These are phyloP conservation scores for Pseudogymnoascus sp. DNA, from an alignment of 2,329 filamentous ascomycete genomes.

Conservation along the genomic window DNA sequence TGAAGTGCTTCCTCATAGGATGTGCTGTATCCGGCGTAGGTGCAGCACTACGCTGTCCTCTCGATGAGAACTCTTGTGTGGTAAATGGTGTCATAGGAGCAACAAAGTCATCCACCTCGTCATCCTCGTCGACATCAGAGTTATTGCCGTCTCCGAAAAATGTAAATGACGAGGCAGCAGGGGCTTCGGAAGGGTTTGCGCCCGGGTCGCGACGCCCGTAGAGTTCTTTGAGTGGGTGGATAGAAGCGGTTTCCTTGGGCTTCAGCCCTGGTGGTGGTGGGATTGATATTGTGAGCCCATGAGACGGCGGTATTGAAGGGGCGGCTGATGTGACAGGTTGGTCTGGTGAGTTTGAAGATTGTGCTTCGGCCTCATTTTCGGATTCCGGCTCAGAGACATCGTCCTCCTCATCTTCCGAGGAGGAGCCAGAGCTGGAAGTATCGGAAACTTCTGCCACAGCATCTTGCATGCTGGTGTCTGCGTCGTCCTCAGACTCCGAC, in stretches of 20 bases:
- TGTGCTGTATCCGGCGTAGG: conserved; percentile 92
- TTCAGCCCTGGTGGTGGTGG: conserved; percentile 38
- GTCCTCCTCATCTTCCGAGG: conserved; percentile 21
- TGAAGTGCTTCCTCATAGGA: conserved; percentile 54
- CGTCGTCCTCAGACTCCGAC: conserved; percentile 7
- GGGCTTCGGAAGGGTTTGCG: conserved; percentile 29
- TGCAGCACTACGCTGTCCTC: conserved; percentile 75
- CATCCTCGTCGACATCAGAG: conserved; percentile 38
- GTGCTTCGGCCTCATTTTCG: conserved; percentile 10
- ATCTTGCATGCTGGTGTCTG: neutral
- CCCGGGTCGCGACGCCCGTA: conserved; percentile 64
- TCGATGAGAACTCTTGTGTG: conserved; percentile 65
- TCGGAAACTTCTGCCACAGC: conserved; percentile 13
- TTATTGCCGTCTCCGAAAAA: conserved; percentile 62
- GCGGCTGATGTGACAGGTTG: conserved; percentile 41
- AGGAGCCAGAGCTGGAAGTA: conserved; percentile 22
- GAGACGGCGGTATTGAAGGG: conserved; percentile 46
- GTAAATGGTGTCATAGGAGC: conserved; percentile 76
- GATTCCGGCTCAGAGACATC: conserved; percentile 11
- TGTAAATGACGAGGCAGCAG: conserved; percentile 57
- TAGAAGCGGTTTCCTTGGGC: conserved; percentile 30
- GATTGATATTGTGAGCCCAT: conserved; percentile 31
- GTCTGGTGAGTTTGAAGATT: conserved; percentile 18
- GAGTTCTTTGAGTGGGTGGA: conserved; percentile 85
- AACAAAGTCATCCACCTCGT: conserved; percentile 30